Evolutionary conservation across 1,139 yeast species (phyloP), one percentile per base, ranked within the genome.

Genomic region (Ashbya aceris): DNA sequence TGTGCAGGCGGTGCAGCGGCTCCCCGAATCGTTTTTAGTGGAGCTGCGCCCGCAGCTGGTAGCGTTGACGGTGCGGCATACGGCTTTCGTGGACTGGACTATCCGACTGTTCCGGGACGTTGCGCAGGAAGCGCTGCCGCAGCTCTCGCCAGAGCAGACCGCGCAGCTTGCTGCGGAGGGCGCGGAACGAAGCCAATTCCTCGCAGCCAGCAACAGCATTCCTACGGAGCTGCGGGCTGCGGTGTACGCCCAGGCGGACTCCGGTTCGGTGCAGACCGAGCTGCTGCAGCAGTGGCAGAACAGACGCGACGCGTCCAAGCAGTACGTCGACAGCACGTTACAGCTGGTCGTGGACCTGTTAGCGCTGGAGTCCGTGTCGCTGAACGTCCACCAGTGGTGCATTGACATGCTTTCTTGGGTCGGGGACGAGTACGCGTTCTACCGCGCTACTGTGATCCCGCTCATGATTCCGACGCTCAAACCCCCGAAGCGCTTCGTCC

Each of bases 401-500:
- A 10, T 34, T 20, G 37, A 34, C 7, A 34, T 14, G 12, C 37
- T 34, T 3, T 4, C 37, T 4, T 34, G 37, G 37, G 14, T 34
- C 7, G 37, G 37, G 4, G 9, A 10, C 11, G 29, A 34, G 37
- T 17, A 9, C 14, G 29, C 37, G 12, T 23, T 20, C 37, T 34
- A 34, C 27, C 37, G 37, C 27, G 14, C 11, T 4, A 10, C 29
- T 5, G 37, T 14, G n/a, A 20, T 34, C 20, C 37, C 11, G 5
- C 37, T 34, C 10, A 27, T 34, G 11, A 10, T 50, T 20, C 52
- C 50, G 2, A 45, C 45, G 17, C 36, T 49, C 10, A 44, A 44
- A 28, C 49, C 49, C 27, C 49, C 49, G 36, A 54, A 49, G 40
- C 33, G 36, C 14, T 51, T 51, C 33, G 45, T 52, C 10, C 42